These are phyloP conservation scores for Arabidopsis suecica DNA, from an alignment of 345 rosid genomes.

Conservation along the genomic window DNA sequence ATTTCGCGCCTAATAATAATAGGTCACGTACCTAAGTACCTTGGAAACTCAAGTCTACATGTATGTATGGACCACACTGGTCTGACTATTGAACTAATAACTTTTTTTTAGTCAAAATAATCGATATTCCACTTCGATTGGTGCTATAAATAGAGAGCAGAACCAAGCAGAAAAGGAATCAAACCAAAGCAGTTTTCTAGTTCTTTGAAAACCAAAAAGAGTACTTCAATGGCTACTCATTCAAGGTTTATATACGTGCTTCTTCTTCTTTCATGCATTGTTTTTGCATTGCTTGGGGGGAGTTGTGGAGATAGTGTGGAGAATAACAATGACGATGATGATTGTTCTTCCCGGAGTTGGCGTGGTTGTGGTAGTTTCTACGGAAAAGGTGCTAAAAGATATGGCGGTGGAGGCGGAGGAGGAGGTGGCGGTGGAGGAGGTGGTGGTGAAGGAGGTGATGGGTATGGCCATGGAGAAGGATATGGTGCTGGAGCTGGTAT, in stretches of 20 bases:
- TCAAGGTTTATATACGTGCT: slow-evolving; percentile 29
- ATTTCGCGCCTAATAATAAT: slow-evolving; percentile 21
- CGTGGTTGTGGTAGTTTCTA: slow-evolving; percentile 59
- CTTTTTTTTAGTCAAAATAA: not conserved
- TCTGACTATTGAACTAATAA: slow-evolving; percentile 21
- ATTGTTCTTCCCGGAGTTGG: slow-evolving; percentile 53
- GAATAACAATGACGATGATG: slow-evolving; percentile 39
- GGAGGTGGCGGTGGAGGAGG: slow-evolving; percentile 24
- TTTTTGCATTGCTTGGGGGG: slow-evolving; percentile 33
- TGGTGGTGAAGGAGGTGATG: slow-evolving; percentile 29
- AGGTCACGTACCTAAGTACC: slow-evolving; percentile 40
- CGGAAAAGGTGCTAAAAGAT: slow-evolving; percentile 26
- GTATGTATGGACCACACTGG: slow-evolving; percentile 22
- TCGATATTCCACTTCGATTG: not conserved
- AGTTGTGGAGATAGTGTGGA: slow-evolving; percentile 38
- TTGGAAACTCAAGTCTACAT: slow-evolving; percentile 33
- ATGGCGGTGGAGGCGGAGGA: slow-evolving; percentile 25
- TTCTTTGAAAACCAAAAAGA: slow-evolving; percentile 31
- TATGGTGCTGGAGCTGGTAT: slow-evolving; percentile 39
- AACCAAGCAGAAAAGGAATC: slow-evolving; percentile 24
- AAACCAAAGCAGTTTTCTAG: slow-evolving; percentile 37
- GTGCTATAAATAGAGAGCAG: slow-evolving; percentile 48
- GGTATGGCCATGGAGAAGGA: slow-evolving; percentile 31
- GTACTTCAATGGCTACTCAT: slow-evolving; percentile 40
- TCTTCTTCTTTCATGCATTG: slow-evolving; percentile 46